Base-by-base conservation (phyloP, 139 green algal species). In the Gonium pectorale region DNA sequence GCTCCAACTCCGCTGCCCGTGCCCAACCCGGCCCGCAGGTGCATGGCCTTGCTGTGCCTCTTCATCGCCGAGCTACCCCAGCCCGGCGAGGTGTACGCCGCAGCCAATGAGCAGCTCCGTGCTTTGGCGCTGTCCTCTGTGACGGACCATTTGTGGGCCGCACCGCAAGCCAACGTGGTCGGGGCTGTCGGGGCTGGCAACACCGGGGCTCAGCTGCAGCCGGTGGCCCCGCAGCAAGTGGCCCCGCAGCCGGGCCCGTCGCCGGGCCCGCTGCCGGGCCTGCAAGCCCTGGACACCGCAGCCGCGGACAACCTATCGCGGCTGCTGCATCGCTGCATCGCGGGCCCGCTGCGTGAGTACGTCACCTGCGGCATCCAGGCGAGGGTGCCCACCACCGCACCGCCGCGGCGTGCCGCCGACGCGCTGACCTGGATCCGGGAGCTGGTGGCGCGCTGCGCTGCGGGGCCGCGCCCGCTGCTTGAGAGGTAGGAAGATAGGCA, bases 311-410 rank as follows among this genome's bases (percentile, higher is more conserved):
- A 77, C 68, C 43, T 77, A 37, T 13, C 33, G 4, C 68, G 68
- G n/a, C 44, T 77, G 68, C 44, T 79, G 71, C 71, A 79, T 49
- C 71, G 71, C 71, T 79, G 71, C 49, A 66, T 79, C 1, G 51
- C 71, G 27, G 49, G 44, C n/a, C 19, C 7, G 2, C 24, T 79
- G 71, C 31, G 71, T 24, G 46, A 31, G 31, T 79, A 66, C 46
- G 49, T 64, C 2, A 51, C 19, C 3, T 46, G 37, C 49, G 71
- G 71, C 13, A 46, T 79, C 11, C 35, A 31, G 51, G 71, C 38
- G 46, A 46, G 33, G 46, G 46, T 66, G 71, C 68, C 68, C 29
- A 46, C 49, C 31, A 43, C 49, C 5, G 71, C 71, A 17, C 71
- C 33, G 49, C 49, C 33, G 49, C 71, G 71, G 13, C 71, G 66